Evolutionary conservation across 176 grass and related monocot genomes (phyloP).

Genomic region (Olyra latifolia): DNA sequence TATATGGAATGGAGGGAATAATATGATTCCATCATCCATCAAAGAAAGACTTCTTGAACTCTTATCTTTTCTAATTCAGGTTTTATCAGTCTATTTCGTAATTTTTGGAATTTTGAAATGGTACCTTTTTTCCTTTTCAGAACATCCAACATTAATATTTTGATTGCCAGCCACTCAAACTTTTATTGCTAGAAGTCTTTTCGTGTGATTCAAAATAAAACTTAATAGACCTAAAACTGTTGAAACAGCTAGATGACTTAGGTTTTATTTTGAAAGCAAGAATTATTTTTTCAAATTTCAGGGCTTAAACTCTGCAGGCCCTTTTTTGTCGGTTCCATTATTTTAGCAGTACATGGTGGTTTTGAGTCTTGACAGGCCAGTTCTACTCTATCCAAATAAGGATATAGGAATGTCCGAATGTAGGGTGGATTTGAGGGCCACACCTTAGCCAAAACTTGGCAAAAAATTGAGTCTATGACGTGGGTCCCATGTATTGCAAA

Average conservation of each 20-base stretch:
- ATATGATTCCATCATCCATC: neutral
- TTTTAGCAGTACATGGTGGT: constrained; percentile 7
- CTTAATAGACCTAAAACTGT: neutral
- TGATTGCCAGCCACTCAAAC: neutral
- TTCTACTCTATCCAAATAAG: neutral
- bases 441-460: too few relatives aligned
- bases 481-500: too few relatives aligned
- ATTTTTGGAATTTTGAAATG: neutral
- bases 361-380: neutral
- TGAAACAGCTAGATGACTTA: neutral
- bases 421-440: neutral
- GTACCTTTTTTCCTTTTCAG: neutral
- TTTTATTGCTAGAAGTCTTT: neutral
- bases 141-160: neutral
- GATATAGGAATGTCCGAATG: neutral
- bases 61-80: neutral
- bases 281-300: neutral
- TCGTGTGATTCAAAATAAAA: neutral
- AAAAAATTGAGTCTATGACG: too few relatives aligned
- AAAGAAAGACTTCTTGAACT: neutral
- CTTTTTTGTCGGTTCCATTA: neutral
- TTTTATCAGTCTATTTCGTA: neutral
- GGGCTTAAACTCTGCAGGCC: neutral
- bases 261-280: neutral
- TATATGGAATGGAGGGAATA: neutral